phyloP scores from a whole-genome alignment of 495 filamentous ascomycete genomes.

The Penicillium alfredii region DNA sequence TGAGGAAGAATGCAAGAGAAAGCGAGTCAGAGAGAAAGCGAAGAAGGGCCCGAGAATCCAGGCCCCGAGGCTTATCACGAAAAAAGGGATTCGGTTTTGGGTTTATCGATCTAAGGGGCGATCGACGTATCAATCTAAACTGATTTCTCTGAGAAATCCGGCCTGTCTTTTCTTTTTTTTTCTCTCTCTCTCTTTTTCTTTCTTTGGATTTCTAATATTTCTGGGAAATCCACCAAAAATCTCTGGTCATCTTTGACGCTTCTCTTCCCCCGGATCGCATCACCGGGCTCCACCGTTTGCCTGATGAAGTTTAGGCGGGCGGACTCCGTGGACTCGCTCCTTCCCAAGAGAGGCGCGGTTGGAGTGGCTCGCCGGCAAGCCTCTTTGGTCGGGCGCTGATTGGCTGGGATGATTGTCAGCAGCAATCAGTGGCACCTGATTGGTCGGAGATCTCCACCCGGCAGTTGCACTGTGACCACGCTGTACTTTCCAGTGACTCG shows the following conservation, averaged over 20 bases:
- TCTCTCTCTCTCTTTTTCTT: conserved; percentile 1
- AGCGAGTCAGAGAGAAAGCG: conserved; percentile 5
- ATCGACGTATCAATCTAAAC: conserved; percentile 30
- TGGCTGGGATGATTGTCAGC: conserved; percentile 27
- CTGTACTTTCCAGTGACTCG: too few species aligned
- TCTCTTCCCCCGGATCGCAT: conserved; percentile 31
- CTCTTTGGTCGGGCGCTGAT: conserved; percentile 17
- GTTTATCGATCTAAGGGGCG: conserved; percentile 30
- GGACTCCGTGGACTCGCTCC: conserved; percentile 19
- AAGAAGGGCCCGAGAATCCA: too few species aligned
- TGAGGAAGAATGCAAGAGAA: too few species aligned
- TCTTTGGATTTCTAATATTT: conserved; percentile 10
- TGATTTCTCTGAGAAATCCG: conserved; percentile 11
- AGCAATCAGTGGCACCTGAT: conserved; percentile 15
- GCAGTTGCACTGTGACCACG: conserved; percentile 11
- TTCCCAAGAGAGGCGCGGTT: conserved; percentile 20
- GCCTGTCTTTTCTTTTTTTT: conserved; percentile 21
- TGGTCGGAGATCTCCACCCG: conserved; percentile 22
- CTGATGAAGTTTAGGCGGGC: conserved; percentile 24
- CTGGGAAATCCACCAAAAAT: conserved; percentile 7
- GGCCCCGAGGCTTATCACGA: conserved; percentile 1
- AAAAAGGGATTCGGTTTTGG: conserved; percentile 17
- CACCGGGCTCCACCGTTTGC: conserved; percentile 25
- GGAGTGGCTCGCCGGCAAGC: conserved; percentile 27
- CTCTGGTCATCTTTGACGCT: conserved; percentile 3